phyloP scores from a whole-genome alignment of 2,329 filamentous ascomycete species.

The Aureobasidium mangrovei region DNA sequence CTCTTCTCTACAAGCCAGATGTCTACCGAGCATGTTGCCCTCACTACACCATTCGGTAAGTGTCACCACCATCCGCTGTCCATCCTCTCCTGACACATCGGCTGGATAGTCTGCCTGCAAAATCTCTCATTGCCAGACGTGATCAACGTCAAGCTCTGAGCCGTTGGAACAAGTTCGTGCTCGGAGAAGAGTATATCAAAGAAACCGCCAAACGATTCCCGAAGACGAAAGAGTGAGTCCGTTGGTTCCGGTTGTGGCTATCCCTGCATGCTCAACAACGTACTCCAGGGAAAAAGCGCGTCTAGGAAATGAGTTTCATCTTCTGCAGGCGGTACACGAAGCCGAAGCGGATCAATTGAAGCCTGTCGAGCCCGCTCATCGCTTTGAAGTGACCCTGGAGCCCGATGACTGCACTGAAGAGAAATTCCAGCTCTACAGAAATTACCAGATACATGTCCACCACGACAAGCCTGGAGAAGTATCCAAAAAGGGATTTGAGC shows the following conservation, averaged over 20 bases:
- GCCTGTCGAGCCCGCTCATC: slow-evolving; percentile 51
- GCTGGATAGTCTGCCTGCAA: slow-evolving; percentile 51
- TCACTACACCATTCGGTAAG: slow-evolving; percentile 67
- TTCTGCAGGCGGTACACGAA: slow-evolving; percentile 60
- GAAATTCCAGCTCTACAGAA: slow-evolving; percentile 62
- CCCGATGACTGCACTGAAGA: slow-evolving; percentile 62
- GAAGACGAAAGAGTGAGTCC: slow-evolving; percentile 53
- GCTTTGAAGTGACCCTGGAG: slow-evolving; percentile 62
- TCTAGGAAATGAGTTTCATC: slow-evolving; percentile 58
- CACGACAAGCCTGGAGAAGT: slow-evolving; percentile 55
- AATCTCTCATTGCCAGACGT: slow-evolving; percentile 55
- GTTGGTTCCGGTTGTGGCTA: not conserved
- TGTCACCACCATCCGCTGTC: too few species aligned
- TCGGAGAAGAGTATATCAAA: slow-evolving; percentile 59
- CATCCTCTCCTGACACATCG: not conserved
- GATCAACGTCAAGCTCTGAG: slow-evolving; percentile 70
- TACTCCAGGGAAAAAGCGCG: slow-evolving; percentile 46
- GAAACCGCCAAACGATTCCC: slow-evolving; percentile 57
- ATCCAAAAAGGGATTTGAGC: slow-evolving; percentile 52
- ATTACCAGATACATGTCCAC: slow-evolving; percentile 69
- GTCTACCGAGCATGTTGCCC: slow-evolving; percentile 78
- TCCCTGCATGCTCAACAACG: not conserved
- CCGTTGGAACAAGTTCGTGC: slow-evolving; percentile 62
- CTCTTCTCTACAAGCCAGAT: slow-evolving; percentile 68
- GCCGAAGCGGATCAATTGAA: slow-evolving; percentile 50